Evolutionary conservation across 2,329 filamentous ascomycete species (phyloP), one percentile per base, ranked within the genome.

Genomic region (Xylaria digitata): DNA sequence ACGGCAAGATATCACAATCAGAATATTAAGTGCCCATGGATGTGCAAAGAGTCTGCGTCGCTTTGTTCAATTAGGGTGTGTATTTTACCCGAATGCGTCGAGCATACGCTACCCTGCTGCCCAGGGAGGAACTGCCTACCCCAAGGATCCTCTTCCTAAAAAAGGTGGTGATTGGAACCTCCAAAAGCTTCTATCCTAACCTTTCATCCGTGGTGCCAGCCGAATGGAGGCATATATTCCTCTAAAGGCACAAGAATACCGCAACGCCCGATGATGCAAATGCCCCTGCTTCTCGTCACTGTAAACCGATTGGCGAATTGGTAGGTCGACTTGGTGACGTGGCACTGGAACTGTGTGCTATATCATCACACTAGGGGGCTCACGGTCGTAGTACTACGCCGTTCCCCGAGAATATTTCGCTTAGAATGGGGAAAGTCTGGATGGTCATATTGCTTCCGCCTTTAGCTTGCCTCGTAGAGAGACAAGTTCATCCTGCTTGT

Each of bases 401-500:
- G 49, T 48, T 37, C 32, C 19, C n/a, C 17, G 21, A 45, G 37
- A 17, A 50, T 37, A 52, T 7, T 32, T 61, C 49, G 42, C 26
- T 54, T 54, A 30, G 30, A 52, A 69, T 70, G n/a, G 23, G 23
- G n/a, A 32, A 19, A 50, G 32, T 19, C 19, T 23, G 1, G 19
- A 46, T 34, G n/a, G 34, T 70, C 55, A 76, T 42, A 70, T 62
- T 53, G 64, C 63, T 55, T 78, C 77, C 43, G 66, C 71, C 68
- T 78, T 78, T 15, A 75, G 42, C 70, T 75, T 77, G 52, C 70
- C 70, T 61, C 77, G 73, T 19, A 72, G 42, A 42, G 75, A 73
- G 37, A 63, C 58, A 34, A 77, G 63, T 42, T 78, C 76, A 66
- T 76, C 75, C 77, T 78, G 73, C 71, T 77, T 75, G 26, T 26